Conservation (phyloP, 768 basidiomycete species). For the Auricularia sp. region DNA sequence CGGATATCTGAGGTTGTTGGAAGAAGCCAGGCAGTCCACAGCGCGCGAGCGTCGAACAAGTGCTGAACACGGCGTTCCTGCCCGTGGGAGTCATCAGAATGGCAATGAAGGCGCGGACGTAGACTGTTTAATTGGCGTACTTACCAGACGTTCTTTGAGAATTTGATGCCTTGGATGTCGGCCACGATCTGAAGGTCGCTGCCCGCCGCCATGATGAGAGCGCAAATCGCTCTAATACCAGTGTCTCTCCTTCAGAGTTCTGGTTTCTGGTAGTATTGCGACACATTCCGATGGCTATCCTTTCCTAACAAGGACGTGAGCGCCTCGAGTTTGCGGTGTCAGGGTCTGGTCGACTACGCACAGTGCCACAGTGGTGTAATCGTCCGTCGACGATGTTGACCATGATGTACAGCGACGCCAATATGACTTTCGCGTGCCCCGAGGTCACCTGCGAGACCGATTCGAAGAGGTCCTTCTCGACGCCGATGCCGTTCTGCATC, state of each 20-base stretch:
- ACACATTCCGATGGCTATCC: constrained; percentile 41
- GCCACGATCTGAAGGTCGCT: constrained; percentile 36
- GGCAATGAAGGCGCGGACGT: neutral
- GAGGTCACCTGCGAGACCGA: constrained; percentile 33
- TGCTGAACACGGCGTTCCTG: constrained; percentile 43
- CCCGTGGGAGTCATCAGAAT: neutral
- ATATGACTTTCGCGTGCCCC: constrained; percentile 42
- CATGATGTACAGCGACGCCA: constrained; percentile 45
- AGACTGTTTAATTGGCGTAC: neutral
- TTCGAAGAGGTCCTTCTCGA: constrained; percentile 56
- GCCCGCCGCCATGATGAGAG: constrained; percentile 39
- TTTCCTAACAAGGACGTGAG: constrained; percentile 45
- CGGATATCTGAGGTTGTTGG: constrained; percentile 33
- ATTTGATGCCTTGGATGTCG: constrained; percentile 56
- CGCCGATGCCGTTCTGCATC: constrained; percentile 63
- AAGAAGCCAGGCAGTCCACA: constrained; percentile 43
- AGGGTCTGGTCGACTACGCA: neutral
- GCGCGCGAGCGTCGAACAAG: constrained; percentile 41
- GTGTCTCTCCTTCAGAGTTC: constrained; percentile 35
- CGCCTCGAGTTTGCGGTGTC: constrained; percentile 21
- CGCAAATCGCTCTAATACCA: constrained; percentile 36
- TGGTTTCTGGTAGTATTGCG: constrained; percentile 33
- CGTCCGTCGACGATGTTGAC: constrained; percentile 34
- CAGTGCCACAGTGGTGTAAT: constrained; percentile 33
- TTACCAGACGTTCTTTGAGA: constrained; percentile 50